Evolutionary conservation across 148 eudicot genomes (phyloP).

Genomic region (Suaeda aralocaspica): DNA sequence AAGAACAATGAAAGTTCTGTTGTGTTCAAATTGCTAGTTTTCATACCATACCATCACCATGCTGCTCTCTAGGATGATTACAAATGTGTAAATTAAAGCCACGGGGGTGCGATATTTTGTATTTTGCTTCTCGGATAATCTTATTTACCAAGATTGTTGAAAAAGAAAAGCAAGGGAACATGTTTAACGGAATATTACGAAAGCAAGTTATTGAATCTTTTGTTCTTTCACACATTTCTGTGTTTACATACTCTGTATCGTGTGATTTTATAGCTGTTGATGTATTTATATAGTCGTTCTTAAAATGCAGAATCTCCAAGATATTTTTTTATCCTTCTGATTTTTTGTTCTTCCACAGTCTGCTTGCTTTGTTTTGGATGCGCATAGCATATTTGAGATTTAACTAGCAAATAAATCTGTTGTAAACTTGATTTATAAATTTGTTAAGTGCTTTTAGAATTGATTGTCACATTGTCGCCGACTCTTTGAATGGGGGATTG

Average conservation of each 20-base stretch:
- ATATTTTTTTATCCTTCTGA: no score
- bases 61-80: conserved; percentile 12
- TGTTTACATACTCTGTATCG: neutral
- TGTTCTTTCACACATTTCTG: neutral
- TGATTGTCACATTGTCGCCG: no score
- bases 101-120: conserved; percentile 19
- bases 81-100: conserved; percentile 15
- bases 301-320: no score
- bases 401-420: no score
- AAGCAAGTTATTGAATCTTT: neutral
- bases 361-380: no score
- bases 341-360: no score
- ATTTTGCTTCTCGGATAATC: conserved; percentile 13
- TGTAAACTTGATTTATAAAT: no score
- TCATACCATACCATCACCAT: neutral
- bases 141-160: neutral
- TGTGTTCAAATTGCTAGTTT: conserved; percentile 7
- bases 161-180: neutral
- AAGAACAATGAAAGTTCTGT: conserved; percentile 7
- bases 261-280: neutral
- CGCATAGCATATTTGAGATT: no score
- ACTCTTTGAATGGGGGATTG: no score
- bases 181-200: neutral
- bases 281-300: neutral
- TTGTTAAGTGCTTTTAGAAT: no score